A percentile compares a stretch with the other conserved stretches of the same genome.
phyloP scores from a whole-genome alignment of 495 filamentous ascomycete genomes.

The Talaromyces proteolyticus region DNA sequence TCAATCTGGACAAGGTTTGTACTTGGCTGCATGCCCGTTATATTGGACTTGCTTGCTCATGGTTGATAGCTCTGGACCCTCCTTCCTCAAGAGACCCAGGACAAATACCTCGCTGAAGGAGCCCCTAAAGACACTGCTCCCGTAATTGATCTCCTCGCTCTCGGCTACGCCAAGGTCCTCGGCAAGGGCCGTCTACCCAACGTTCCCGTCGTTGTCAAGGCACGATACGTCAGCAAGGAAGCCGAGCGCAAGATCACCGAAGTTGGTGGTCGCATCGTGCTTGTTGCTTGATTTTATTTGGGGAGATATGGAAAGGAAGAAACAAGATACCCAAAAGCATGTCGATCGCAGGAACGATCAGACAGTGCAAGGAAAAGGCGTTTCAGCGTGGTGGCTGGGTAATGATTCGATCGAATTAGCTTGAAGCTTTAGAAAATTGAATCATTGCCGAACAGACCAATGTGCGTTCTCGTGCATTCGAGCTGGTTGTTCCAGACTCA shows the following conservation, averaged over 20 bases:
- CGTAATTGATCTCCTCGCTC: conserved; percentile 85
- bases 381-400: conserved; percentile 10
- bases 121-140: conserved; percentile 73
- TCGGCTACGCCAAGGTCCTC: conserved; percentile 90
- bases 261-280: conserved; percentile 79
- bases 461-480: conserved; percentile 7
- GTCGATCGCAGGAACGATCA: conserved; percentile 4
- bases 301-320: background rate
- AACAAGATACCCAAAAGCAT: conserved; percentile 4
- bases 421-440: conserved; percentile 8
- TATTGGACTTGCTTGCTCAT: too few relatives aligned
- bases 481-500: background rate
- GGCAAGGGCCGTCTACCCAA: conserved; percentile 88
- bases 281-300: conserved; percentile 64
- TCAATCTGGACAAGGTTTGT: conserved; percentile 84
- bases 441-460: conserved; percentile 10
- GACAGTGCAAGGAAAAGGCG: conserved; percentile 1
- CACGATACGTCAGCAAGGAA: conserved; percentile 78
- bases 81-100: conserved; percentile 73
- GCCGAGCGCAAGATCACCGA: conserved; percentile 95
- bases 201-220: conserved; percentile 81
- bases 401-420: conserved; percentile 8
- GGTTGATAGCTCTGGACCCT: conserved; percentile 51
- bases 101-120: conserved; percentile 66
- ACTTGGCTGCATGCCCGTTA: too few relatives aligned